Base-by-base conservation (phyloP, 331 rosid genomes). In the Pyrus hybrid region DNA sequence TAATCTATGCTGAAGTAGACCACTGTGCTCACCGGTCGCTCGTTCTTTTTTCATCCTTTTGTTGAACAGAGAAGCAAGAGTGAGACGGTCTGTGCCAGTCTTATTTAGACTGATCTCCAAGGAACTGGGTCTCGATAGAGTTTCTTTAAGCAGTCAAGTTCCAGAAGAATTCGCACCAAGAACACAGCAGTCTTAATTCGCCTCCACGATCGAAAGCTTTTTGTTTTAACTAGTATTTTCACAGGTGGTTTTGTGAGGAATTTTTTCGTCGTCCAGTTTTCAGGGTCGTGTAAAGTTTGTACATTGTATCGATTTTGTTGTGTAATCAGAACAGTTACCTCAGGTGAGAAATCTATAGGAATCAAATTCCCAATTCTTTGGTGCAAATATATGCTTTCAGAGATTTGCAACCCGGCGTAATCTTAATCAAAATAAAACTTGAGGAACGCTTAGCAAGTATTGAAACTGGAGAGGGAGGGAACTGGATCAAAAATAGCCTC, bases 121-220 rank as follows among this genome's bases (percentile, higher is more conserved):
- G 75, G 96, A 88, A 73, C 81, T 94, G 87, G 81, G 86, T 49
- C 91, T 94, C 25, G 91, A 87, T 75, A 82, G 88, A 77, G 87
- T 82, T 76, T 85, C 87, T 65, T 63, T 81, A 67, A 73, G 83
- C 21, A 29, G 60, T 75, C 74, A 81, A 86, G 53, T 49, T 5
- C 30, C 12, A 32, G 76, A 82, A 87, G 25, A 80, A 74, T 77
- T 76, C 75, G 21, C 41, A 11, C 29, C 20, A 3, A 41, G 47
- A 14, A 26, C 62, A 72, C 68, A 11, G 17, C 71, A 47, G 43
- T 67, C 33, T 60, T 66, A 0, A 22, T 75, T 63, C 37, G 26
- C 66, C 47, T 73, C 70, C 21, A 3, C 43, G 26, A 7, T 13
- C 63, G 18, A 12, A 30, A 20, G 14, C 10, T 8, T 33, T 35